These are phyloP conservation scores for Esteya vermicola DNA, from an alignment of 2,329 filamentous ascomycete genomes.

Conservation along the genomic window DNA sequence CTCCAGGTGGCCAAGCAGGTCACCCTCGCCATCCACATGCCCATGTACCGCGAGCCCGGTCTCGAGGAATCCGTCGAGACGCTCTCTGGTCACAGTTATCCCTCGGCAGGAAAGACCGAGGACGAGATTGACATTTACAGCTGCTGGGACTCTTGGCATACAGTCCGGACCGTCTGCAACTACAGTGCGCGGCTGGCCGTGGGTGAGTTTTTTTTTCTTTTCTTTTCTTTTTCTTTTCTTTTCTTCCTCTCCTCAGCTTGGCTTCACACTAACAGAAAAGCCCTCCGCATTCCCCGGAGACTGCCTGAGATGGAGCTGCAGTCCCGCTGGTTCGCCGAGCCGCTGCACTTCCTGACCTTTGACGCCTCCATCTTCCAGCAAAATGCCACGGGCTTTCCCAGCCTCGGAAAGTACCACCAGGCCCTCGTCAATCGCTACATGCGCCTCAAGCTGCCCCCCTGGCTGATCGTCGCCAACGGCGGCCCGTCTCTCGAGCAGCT, in stretches of 20 bases:
- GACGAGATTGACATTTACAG: slow-evolving; percentile 56
- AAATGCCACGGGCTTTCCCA: slow-evolving; percentile 47
- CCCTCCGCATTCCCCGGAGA: slow-evolving; percentile 40
- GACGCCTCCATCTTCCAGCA: slow-evolving; percentile 37
- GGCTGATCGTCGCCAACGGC: slow-evolving; percentile 48
- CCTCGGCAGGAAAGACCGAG: slow-evolving; percentile 19
- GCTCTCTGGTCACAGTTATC: slow-evolving; percentile 29
- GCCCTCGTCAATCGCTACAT: slow-evolving; percentile 47
- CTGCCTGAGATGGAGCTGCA: slow-evolving; percentile 48
- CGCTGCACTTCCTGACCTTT: slow-evolving; percentile 47
- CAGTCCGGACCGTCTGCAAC: slow-evolving; percentile 70
- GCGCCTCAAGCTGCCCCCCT: slow-evolving; percentile 48
- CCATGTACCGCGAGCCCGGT: slow-evolving; percentile 64
- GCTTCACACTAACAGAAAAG: slow-evolving; percentile 18
- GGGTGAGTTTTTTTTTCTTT: no score
- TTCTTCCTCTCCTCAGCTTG: no score
- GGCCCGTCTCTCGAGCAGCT: slow-evolving; percentile 29
- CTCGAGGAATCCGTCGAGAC: slow-evolving; percentile 36
- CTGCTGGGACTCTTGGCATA: slow-evolving; percentile 89
- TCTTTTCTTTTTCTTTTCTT: no score
- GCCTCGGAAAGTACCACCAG: slow-evolving; percentile 47
- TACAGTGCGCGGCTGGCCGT: slow-evolving; percentile 71
- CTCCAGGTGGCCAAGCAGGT: slow-evolving; percentile 62
- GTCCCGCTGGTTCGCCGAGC: slow-evolving; percentile 56
- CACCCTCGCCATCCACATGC: slow-evolving; percentile 66